These are phyloP conservation scores for Pythium graminicola DNA, from an alignment of 352 stramenopile genomes.

Conservation along the genomic window DNA sequence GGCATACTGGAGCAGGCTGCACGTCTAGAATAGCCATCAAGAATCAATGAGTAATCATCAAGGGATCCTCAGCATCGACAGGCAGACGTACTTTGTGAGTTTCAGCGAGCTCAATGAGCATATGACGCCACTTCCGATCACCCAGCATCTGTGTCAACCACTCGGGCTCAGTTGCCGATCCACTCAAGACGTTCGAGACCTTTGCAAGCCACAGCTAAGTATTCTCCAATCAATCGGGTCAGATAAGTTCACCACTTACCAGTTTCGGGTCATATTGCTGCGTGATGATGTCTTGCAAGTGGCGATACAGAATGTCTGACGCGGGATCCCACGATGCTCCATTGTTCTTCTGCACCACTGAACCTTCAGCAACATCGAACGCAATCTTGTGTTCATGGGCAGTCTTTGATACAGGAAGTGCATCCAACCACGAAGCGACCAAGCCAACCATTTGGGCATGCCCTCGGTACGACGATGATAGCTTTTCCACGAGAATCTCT, in stretches of 20 bases:
- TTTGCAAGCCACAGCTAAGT: conserved; percentile 7
- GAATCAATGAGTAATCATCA: background rate
- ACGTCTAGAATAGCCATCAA: conserved; percentile 36
- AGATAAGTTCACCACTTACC: conserved; percentile 31
- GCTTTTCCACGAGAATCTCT: conserved; percentile 79
- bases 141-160: conserved; percentile 83
- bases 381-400: conserved; percentile 67
- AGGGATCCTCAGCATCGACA: background rate
- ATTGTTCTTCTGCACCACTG: conserved; percentile 46
- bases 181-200: conserved; percentile 81
- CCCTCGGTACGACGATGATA: conserved; percentile 80
- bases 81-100: conserved; percentile 58
- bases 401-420: conserved; percentile 47
- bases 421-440: conserved; percentile 77
- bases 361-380: conserved; percentile 64
- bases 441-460: conserved; percentile 85
- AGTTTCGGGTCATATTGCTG: conserved; percentile 82
- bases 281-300: conserved; percentile 69
- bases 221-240: no score
- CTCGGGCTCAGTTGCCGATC: conserved; percentile 60
- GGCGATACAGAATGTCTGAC: conserved; percentile 70
- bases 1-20: conserved; percentile 77
- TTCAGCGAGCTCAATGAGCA: conserved; percentile 82
- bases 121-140: conserved; percentile 73
- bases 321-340: conserved; percentile 67